Conservation (phyloP, 2,329 filamentous ascomycete species). For the Fusarium odoratissimum region DNA sequence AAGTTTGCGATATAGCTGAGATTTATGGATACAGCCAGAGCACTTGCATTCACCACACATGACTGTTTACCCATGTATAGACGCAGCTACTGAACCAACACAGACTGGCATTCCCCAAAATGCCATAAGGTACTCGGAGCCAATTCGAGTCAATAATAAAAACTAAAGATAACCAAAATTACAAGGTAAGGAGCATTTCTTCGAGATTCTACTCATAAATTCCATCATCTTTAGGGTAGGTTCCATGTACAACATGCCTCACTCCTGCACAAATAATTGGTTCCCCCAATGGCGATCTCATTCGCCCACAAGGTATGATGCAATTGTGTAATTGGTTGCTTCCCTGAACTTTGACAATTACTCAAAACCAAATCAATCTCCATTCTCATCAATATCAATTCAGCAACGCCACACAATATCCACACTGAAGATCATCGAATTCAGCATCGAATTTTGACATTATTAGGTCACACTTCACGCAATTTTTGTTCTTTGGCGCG, state of each 20-base stretch:
- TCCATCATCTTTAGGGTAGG: slow-evolving; percentile 12
- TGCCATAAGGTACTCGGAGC: neutral
- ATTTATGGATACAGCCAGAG: neutral
- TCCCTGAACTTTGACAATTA: slow-evolving; percentile 8
- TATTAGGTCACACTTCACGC: slow-evolving; percentile 1
- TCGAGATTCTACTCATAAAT: neutral
- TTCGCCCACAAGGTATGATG: slow-evolving; percentile 42
- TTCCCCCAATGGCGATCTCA: slow-evolving; percentile 41
- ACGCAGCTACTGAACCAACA: neutral
- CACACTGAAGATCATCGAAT: slow-evolving; percentile 9
- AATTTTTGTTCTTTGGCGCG: slow-evolving; percentile 4
- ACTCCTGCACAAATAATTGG: slow-evolving; percentile 33
- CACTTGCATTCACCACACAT: neutral
- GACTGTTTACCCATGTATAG: neutral
- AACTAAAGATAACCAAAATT: neutral
- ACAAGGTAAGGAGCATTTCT: neutral
- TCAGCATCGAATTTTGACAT: slow-evolving; percentile 14
- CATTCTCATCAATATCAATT: slow-evolving; percentile 30
- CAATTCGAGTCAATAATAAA: no score
- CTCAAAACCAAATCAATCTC: slow-evolving; percentile 33
- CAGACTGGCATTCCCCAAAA: neutral
- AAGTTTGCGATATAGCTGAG: neutral
- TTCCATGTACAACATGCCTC: slow-evolving; percentile 8
- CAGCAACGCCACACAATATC: slow-evolving; percentile 7
- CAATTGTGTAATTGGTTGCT: slow-evolving; percentile 42